Evolutionary conservation across 1,284 basidiomycete genomes (phyloP), one percentile per base, ranked within the genome.

Genomic region (Microbotryum scabiosae): DNA sequence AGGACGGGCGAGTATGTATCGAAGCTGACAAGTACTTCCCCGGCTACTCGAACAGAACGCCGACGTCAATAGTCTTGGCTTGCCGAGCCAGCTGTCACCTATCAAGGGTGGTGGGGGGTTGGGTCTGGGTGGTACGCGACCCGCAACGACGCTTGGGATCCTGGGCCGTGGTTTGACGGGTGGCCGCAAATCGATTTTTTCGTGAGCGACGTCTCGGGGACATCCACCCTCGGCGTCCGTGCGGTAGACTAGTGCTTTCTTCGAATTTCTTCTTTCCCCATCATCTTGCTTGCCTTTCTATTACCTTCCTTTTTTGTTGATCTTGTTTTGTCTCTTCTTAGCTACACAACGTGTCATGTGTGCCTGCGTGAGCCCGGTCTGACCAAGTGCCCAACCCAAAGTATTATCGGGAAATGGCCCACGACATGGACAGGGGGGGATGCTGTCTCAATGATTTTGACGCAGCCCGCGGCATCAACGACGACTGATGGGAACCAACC

Each of bases 371-470:
- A n/a, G n/a, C n/a, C n/a, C n/a, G n/a, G n/a, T n/a, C n/a, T n/a
- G n/a, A n/a, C n/a, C n/a, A n/a, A n/a, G n/a, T n/a, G n/a, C n/a
- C n/a, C n/a, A n/a, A n/a, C n/a, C n/a, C n/a, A n/a, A n/a, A n/a
- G n/a, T n/a, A n/a, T n/a, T n/a, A n/a, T n/a, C n/a, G n/a, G n/a
- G n/a, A n/a, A n/a, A n/a, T n/a, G n/a, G n/a, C n/a, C n/a, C n/a
- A n/a, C n/a, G n/a, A n/a, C n/a, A n/a, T n/a, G n/a, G n/a, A n/a
- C n/a, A n/a, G n/a, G n/a, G n/a, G n/a, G n/a, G n/a, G n/a, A n/a
- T n/a, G n/a, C n/a, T n/a, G n/a, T n/a, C n/a, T 94, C 90, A 72
- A 94, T 89, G 56, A 94, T 80, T 74, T 94, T 94, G 71, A 93
- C 86, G 69, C 57, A 67, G 36, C 36, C 88, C 63, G 86, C 88